Evolutionary conservation across 2,329 filamentous ascomycete species (phyloP).

Genomic region (Stagonosporopsis rhizophila): DNA sequence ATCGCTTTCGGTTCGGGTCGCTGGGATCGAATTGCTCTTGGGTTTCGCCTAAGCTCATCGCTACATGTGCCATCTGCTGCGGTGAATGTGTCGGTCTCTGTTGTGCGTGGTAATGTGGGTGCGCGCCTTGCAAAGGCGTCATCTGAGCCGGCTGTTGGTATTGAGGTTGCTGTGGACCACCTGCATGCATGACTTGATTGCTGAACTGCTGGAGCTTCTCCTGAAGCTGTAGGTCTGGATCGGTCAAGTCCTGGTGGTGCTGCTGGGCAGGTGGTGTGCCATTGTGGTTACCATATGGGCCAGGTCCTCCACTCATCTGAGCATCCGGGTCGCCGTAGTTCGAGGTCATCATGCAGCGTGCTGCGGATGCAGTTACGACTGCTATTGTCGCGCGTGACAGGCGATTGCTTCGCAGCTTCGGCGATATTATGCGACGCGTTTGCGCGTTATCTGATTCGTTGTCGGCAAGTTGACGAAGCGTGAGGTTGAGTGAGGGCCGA

Average conservation of each 20-base stretch:
- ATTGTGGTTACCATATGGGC: slow-evolving; percentile 47
- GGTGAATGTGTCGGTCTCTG: slow-evolving; percentile 47
- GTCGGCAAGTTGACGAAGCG: slow-evolving; percentile 30
- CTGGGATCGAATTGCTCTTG: slow-evolving; percentile 45
- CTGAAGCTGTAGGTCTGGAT: slow-evolving; percentile 44
- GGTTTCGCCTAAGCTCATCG: slow-evolving; percentile 48
- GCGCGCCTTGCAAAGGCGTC: slow-evolving; percentile 37
- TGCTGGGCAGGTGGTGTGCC: slow-evolving; percentile 44
- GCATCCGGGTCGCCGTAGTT: slow-evolving; percentile 45
- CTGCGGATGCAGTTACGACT: slow-evolving; percentile 19
- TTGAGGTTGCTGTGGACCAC: slow-evolving; percentile 37
- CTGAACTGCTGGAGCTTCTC: slow-evolving; percentile 47
- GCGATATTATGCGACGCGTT: slow-evolving; percentile 12
- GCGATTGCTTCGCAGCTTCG: not conserved
- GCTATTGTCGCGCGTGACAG: slow-evolving; percentile 25
- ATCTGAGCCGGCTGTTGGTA: slow-evolving; percentile 39
- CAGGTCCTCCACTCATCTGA: slow-evolving; percentile 43
- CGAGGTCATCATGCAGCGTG: slow-evolving; percentile 36
- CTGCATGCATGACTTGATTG: slow-evolving; percentile 43
- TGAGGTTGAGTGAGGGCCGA: slow-evolving; percentile 31
- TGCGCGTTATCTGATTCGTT: slow-evolving; percentile 23
- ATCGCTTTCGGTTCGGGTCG: slow-evolving; percentile 47
- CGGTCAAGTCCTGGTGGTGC: slow-evolving; percentile 40
- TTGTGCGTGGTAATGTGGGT: slow-evolving; percentile 46
- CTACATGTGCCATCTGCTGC: slow-evolving; percentile 50